phyloP scores from a whole-genome alignment of 2,329 filamentous ascomycete species.

The Torrubiellomyces zombiae region DNA sequence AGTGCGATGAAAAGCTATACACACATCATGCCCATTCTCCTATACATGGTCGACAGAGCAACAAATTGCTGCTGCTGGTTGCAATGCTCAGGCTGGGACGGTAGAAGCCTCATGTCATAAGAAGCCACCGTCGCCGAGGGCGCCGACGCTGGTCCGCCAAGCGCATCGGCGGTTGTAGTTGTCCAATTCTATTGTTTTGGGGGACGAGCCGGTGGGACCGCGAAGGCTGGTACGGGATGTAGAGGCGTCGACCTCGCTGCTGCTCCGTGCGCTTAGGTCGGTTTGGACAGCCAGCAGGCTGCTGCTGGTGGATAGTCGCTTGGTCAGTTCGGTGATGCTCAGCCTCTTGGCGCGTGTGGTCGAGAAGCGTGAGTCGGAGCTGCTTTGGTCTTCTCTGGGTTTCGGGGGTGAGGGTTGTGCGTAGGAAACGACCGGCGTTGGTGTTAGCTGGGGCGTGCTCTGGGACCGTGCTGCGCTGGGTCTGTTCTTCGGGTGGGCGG shows the following conservation, averaged over 20 bases:
- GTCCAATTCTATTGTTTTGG: conserved; percentile 17
- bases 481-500: conserved; percentile 31
- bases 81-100: no score
- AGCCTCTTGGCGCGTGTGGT: conserved; percentile 38
- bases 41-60: no score
- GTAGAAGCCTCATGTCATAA: conserved; percentile 18
- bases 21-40: no score
- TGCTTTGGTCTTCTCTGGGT: no score
- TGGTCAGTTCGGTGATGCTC: conserved; percentile 45
- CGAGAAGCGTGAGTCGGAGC: conserved; percentile 34
- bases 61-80: no score
- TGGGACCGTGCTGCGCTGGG: conserved; percentile 25
- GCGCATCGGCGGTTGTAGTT: conserved; percentile 29
- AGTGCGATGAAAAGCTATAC: no score
- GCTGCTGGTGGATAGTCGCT: conserved; percentile 42
- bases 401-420: no score
- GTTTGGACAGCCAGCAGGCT: conserved; percentile 42
- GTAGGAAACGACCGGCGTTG: no score
- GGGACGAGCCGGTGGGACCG: conserved; percentile 13
- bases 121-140: conserved; percentile 39
- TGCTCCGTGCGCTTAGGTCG: conserved; percentile 32
- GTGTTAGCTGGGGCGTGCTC: conserved; percentile 30
- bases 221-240: conserved; percentile 22
- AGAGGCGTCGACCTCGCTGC: conserved; percentile 25
- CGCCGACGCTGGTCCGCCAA: conserved; percentile 40